Base-by-base conservation (phyloP, 345 rosid genomes). In the Turnera subulata region DNA sequence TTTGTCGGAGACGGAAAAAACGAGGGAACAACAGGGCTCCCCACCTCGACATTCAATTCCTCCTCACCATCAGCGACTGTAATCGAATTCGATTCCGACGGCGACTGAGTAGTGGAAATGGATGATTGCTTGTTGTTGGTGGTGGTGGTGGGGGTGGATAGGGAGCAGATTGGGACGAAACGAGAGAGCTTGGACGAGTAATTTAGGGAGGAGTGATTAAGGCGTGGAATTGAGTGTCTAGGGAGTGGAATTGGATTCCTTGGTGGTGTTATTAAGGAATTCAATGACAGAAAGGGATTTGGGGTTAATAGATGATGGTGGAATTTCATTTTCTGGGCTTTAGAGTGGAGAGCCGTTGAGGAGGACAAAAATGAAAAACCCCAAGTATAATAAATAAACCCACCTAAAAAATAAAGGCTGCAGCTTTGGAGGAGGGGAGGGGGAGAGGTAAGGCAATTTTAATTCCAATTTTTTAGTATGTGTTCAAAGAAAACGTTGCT, bases 1-100 rank as follows among this genome's bases (percentile, higher is more conserved):
- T 78, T 77, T 1, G 74, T 70, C 26, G 73, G 56, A 15, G 63
- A 35, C 43, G 25, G 76, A 63, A 72, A 26, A 73, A 24, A 63
- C 19, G 82, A 68, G 29, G 83, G 90, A 56, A 77, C 73, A 33
- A 55, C 45, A 21, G 91, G 77, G 47, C 56, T 69, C 2, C 86
- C 84, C 17, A 80, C 82, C 62, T 76, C 77, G 45, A 79, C 68
- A 45, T 61, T 79, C 74, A 76, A 80, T 46, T 76, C 69, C 46
- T 64, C 66, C 17, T 46, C 65, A 22, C 55, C 62, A 54, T 71
- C 77, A 33, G 59, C 77, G 14, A 24, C 61, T 46, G 9, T 72
- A 39, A 42, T 22, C 58, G 46, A 32, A 32, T 17, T 55, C 50
- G 52, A 42, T 61, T 58, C 46, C 29, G 45, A 44, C 0, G 56